phyloP scores from a whole-genome alignment of 2,329 filamentous ascomycete species.

The Parastagonospora nodorum region DNA sequence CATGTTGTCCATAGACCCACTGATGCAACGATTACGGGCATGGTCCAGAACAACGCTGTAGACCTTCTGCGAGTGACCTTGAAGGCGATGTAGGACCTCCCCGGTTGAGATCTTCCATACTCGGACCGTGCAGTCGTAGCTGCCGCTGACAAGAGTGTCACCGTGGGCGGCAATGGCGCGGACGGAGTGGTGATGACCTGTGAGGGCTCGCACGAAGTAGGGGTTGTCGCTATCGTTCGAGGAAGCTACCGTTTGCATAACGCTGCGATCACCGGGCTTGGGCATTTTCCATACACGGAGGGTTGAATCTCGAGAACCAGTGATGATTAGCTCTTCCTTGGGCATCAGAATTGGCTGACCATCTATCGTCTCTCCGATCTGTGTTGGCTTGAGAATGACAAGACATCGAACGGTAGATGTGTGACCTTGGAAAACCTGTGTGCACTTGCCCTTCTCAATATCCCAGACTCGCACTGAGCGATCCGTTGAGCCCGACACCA shows the following conservation, averaged over 20 bases:
- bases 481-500: conserved; percentile 96
- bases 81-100: conserved; percentile 80
- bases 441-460: conserved; percentile 88
- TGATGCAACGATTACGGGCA: conserved; percentile 91
- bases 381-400: conserved; percentile 87
- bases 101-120: conserved; percentile 98
- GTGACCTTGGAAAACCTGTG: conserved; percentile 95
- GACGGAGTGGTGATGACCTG: conserved; percentile 90
- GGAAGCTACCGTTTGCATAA: conserved; percentile 79
- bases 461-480: conserved; percentile 99
- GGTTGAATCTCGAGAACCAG: conserved; percentile 92
- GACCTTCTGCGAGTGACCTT: conserved; percentile 89
- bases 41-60: conserved; percentile 96
- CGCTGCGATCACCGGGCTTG: conserved; percentile 73
- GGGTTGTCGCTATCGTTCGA: conserved; percentile 81
- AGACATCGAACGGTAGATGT: conserved; percentile 96
- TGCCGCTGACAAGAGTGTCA: conserved; percentile 95
- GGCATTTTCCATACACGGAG: conserved; percentile 94
- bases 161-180: conserved; percentile 93
- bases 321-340: conserved; percentile 93
- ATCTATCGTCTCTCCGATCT: conserved; percentile 72
- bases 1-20: conserved; percentile 96
- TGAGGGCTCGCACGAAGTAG: conserved; percentile 87
- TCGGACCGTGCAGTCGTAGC: conserved; percentile 92
- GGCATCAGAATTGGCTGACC: conserved; percentile 86